These are phyloP conservation scores for Phytophthora cajani DNA, from an alignment of 352 stramenopile species.

Conservation along the genomic window DNA sequence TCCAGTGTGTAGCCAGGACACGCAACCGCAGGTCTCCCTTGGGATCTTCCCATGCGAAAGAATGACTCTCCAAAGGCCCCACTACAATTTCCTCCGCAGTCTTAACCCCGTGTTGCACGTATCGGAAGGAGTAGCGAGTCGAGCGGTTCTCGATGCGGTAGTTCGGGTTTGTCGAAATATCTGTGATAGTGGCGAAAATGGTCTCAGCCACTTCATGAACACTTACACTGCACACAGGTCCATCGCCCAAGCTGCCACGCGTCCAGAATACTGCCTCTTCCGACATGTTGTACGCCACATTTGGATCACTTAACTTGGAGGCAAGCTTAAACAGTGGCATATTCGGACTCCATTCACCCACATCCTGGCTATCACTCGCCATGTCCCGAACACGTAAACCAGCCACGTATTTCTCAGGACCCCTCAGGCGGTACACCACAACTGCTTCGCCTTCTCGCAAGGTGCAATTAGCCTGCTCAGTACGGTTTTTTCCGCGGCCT, in stretches of 20 bases:
- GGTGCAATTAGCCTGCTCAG: conserved; percentile 44
- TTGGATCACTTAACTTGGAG: conserved; percentile 52
- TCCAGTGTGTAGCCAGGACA: conserved; percentile 67
- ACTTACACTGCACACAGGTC: conserved; percentile 70
- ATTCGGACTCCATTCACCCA: conserved; percentile 67
- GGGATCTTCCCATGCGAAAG: conserved; percentile 85
- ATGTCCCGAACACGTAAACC: conserved; percentile 74
- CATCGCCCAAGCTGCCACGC: conserved; percentile 71
- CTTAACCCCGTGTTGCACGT: conserved; percentile 68
- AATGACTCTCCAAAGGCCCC: conserved; percentile 73
- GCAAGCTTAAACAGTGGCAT: conserved; percentile 54
- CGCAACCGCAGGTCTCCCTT: conserved; percentile 63
- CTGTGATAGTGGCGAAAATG: conserved; percentile 73
- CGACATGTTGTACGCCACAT: conserved; percentile 49
- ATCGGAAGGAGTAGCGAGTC: conserved; percentile 73
- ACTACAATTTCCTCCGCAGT: conserved; percentile 73
- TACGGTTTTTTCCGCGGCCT: conserved; percentile 40
- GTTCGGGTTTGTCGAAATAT: conserved; percentile 69
- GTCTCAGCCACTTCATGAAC: conserved; percentile 70
- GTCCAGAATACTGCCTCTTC: conserved; percentile 73
- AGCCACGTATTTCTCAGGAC: conserved; percentile 75
- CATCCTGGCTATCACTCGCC: conserved; percentile 47
- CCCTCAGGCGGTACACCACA: conserved; percentile 73
- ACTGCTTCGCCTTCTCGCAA: conserved; percentile 62
- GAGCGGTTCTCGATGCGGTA: conserved; percentile 91